A percentile compares a stretch with the other conserved stretches of the same genome.
Evolutionary conservation across 2,329 filamentous ascomycete species (phyloP).

Genomic region (Clarireedia hainanense): DNA sequence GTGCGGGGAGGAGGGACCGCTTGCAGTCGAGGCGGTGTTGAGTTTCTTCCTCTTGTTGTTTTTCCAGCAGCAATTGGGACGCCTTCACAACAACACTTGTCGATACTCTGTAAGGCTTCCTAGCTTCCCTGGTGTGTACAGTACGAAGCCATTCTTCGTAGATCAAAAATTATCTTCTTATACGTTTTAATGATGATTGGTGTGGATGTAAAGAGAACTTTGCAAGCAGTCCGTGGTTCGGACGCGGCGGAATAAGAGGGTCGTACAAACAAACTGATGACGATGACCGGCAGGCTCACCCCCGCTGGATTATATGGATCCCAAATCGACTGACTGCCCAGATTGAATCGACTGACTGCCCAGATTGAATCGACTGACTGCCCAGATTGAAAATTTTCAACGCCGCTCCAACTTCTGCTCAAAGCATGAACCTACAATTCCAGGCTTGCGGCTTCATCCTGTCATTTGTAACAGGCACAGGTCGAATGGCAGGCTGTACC

Average conservation of each 20-base stretch:
- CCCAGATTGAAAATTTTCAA: neutral
- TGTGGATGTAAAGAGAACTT: neutral
- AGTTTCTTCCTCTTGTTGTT: too few relatives aligned
- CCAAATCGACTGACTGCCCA: too few relatives aligned
- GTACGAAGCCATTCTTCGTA: too few relatives aligned
- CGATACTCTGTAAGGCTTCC: too few relatives aligned
- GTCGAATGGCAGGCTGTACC: neutral
- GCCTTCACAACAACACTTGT: too few relatives aligned
- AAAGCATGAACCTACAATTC: constrained; percentile 1
- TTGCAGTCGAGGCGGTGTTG: neutral
- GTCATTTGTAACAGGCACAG: neutral
- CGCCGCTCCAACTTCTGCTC: neutral
- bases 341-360: too few relatives aligned
- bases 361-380: too few relatives aligned
- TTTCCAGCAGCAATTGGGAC: too few relatives aligned
- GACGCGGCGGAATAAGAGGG: neutral
- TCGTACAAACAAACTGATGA: neutral
- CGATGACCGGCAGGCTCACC: too few relatives aligned
- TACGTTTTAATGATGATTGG: neutral
- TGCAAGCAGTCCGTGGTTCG: neutral
- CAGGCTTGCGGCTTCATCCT: neutral
- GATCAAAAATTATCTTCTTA: neutral
- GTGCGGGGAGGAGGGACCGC: neutral
- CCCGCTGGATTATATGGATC: too few relatives aligned
- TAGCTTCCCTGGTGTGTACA: too few relatives aligned